Base-by-base conservation (phyloP, 2,329 filamentous ascomycete genomes). In the Aureobasidium sp. region DNA sequence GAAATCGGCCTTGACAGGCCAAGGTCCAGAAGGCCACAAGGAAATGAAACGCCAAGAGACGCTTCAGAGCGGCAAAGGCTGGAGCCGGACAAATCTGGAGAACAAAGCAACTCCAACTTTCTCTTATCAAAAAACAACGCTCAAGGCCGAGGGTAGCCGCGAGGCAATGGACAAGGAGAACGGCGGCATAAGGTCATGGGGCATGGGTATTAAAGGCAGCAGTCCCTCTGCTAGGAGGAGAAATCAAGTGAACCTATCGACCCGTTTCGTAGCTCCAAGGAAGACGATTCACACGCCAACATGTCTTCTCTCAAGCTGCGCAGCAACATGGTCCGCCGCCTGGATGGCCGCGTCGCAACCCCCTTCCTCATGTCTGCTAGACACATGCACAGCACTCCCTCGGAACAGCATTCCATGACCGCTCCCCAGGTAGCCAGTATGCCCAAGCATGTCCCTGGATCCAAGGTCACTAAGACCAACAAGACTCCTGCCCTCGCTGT, bases 401-500 rank as follows among this genome's bases (percentile, higher is more conserved):
- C 37, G 8, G 48, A 51, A 29, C 48, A 51, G n/a, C 35, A 51
- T 21, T 30, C 37, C 6, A 40, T 51, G 48, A 51, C 48, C 14
- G 48, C 37, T 40, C 35, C 35, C 32, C 37, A 30, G 35, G 25
- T 40, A 19, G 35, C 35, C 32, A 27, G 37, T 25, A 19, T 41
- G 14, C 48, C 48, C 48, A 51, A 32, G 17, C 39, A 39, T 21
- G 17, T 38, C 19, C 35, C 37, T 25, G 48, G 48, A 32, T 40
- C 48, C 19, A 51, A 51, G 37, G 34, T 39, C 32, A 49, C 45
- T 39, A 49, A 49, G 45, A 39, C 34, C 34, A 39, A 49, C 25
- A 49, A 47, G 39, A 38, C 42, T 45, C 30, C 70, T 3, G 77
- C 83, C 1, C 74, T 90, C 19, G 79, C 83, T 0, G 76, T 86